Evolutionary conservation across 2,329 filamentous ascomycete species (phyloP).

Genomic region (Ophiocordyceps polyrhachis-furcata): DNA sequence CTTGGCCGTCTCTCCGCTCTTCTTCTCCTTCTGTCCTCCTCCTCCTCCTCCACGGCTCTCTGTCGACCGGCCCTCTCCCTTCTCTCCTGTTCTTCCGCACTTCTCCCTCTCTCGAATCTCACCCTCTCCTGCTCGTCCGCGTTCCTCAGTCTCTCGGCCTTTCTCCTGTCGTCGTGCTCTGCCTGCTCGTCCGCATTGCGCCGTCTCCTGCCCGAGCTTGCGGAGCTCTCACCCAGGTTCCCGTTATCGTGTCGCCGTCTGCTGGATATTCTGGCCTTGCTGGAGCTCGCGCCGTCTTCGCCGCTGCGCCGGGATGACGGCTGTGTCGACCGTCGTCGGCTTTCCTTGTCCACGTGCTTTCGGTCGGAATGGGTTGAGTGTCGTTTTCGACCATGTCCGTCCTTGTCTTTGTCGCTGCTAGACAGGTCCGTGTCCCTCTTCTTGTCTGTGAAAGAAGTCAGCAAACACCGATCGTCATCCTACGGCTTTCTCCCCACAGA

Average conservation of each 20-base stretch:
- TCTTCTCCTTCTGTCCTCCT: constrained; percentile 20
- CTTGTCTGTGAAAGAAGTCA: constrained; percentile 37
- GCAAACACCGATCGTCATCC: constrained; percentile 26
- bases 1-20: constrained; percentile 13
- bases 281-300: constrained; percentile 18
- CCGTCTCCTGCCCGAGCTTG: constrained; percentile 11
- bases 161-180: constrained; percentile 30
- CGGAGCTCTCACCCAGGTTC: constrained; percentile 21
- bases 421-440: constrained; percentile 19
- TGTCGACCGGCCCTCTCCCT: constrained; percentile 18
- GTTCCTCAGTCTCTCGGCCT: constrained; percentile 17
- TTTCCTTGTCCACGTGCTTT: constrained; percentile 14
- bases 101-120: constrained; percentile 18
- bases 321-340: constrained; percentile 10
- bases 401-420: constrained; percentile 18
- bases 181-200: constrained; percentile 29
- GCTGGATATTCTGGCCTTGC: constrained; percentile 17
- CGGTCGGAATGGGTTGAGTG: constrained; percentile 15
- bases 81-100: constrained; percentile 12
- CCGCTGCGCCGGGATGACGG: constrained; percentile 15
- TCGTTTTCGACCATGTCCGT: constrained; percentile 22
- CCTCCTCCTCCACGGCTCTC: constrained; percentile 11
- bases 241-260: constrained; percentile 27
- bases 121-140: constrained; percentile 30
- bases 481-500: constrained; percentile 14